phyloP scores from a whole-genome alignment of 805 yeast species.

The Kuraishia capsulata region DNA sequence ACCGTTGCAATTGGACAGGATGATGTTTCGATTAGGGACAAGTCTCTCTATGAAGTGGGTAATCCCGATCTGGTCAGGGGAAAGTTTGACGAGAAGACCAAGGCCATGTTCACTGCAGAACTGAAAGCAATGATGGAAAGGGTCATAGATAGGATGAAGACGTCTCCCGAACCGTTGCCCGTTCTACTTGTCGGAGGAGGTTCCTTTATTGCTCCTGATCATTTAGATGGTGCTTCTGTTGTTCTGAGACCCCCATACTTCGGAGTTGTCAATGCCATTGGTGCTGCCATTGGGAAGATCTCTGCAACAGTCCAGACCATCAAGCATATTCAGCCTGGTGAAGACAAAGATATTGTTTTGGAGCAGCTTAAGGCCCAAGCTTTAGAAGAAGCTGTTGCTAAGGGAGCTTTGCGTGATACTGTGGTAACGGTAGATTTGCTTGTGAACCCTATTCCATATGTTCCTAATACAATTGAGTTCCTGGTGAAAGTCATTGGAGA shows the following conservation, averaged over 20 bases:
- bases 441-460: conserved; percentile 23
- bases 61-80: conserved; percentile 8
- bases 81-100: conserved; percentile 2
- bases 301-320: conserved; percentile 20
- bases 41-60: conserved; percentile 18
- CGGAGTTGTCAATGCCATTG: conserved; percentile 40
- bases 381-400: conserved; percentile 10
- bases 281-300: conserved; percentile 38
- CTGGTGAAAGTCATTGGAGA: conserved; percentile 32
- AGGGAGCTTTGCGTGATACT: conserved; percentile 18
- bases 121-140: conserved; percentile 22
- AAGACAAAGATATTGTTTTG: conserved; percentile 10
- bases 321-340: conserved; percentile 8
- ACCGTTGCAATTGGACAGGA: conserved; percentile 13
- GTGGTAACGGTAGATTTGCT: conserved; percentile 15
- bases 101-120: not conserved
- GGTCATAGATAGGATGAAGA: conserved; percentile 35
- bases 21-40: conserved; percentile 4
- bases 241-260: conserved; percentile 31
- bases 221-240: conserved; percentile 28
- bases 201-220: conserved; percentile 31
- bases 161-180: conserved; percentile 31
- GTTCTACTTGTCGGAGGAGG: conserved; percentile 42
- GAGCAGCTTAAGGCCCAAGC: conserved; percentile 11
- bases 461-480: conserved; percentile 23